phyloP scores from a whole-genome alignment of 2,329 filamentous ascomycete genomes.

The Penicillium sp. region DNA sequence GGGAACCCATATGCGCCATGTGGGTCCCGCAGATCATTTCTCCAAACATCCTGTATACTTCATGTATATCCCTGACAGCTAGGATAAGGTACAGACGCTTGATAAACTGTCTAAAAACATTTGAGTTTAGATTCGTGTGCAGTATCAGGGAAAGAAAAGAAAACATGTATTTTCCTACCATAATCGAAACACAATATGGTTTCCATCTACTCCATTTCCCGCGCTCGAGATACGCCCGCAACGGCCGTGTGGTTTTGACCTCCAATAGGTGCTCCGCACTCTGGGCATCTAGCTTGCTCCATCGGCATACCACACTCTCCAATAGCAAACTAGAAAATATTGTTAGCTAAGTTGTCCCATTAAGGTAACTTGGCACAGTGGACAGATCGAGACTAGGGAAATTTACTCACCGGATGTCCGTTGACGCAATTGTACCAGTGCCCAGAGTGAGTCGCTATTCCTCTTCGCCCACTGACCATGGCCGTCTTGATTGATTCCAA shows the following conservation, averaged over 20 bases:
- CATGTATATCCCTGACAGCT: too few relatives aligned
- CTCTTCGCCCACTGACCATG: constrained; percentile 10
- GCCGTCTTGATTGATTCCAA: constrained; percentile 10
- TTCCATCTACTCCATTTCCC: constrained; percentile 8
- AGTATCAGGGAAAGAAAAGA: too few relatives aligned
- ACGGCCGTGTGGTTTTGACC: constrained; percentile 5
- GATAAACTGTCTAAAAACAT: too few relatives aligned
- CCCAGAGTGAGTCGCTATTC: constrained; percentile 14
- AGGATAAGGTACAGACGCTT: too few relatives aligned
- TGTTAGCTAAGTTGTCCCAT: not conserved
- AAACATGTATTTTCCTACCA: too few relatives aligned
- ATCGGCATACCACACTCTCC: constrained; percentile 35
- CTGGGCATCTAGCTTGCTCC: constrained; percentile 27
- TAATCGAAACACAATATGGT: too few relatives aligned
- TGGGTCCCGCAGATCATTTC: too few relatives aligned
- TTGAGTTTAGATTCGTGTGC: too few relatives aligned
- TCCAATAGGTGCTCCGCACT: constrained; percentile 9
- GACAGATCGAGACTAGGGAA: too few relatives aligned
- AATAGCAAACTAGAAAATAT: constrained; percentile 24
- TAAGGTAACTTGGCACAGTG: too few relatives aligned
- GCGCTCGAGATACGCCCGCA: constrained; percentile 8
- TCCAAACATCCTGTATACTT: too few relatives aligned
- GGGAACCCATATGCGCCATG: too few relatives aligned
- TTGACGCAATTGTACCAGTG: constrained; percentile 18
- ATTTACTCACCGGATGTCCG: constrained; percentile 14